Evolutionary conservation across 1,284 basidiomycete species (phyloP).

Genomic region (Rhodotorula sp.): DNA sequence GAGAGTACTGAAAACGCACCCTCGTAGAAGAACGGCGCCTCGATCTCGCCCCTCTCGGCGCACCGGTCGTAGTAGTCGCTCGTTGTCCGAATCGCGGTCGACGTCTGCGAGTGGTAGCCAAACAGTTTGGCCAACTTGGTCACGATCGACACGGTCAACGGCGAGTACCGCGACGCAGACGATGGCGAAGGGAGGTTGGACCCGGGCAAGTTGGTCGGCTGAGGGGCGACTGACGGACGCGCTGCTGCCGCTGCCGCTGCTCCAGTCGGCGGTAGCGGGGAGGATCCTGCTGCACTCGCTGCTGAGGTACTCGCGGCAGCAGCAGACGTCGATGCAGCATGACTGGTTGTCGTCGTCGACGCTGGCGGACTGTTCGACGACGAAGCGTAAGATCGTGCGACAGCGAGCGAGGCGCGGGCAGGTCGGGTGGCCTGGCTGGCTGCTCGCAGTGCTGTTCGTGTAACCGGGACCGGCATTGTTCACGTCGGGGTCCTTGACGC

Average conservation of each 20-base stretch:
- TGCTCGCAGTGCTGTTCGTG: slow-evolving; percentile 10
- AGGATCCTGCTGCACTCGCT: background rate
- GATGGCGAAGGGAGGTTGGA: slow-evolving; percentile 27
- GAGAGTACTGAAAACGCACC: slow-evolving; percentile 20
- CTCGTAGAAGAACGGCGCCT: slow-evolving; percentile 53
- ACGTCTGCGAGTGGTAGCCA: slow-evolving; percentile 56
- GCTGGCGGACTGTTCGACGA: slow-evolving; percentile 2
- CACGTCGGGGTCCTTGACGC: background rate
- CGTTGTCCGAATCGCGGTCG: slow-evolving; percentile 56
- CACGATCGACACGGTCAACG: slow-evolving; percentile 39
- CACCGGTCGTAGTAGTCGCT: slow-evolving; percentile 57
- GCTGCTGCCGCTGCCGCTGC: background rate
- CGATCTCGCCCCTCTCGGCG: slow-evolving; percentile 53
- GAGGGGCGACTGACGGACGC: slow-evolving; percentile 22
- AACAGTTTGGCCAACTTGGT: slow-evolving; percentile 53
- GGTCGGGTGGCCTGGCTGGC: background rate
- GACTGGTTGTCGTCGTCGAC: background rate
- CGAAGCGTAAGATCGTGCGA: slow-evolving; percentile 2
- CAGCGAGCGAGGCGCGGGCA: background rate
- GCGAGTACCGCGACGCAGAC: slow-evolving; percentile 34
- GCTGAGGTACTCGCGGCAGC: background rate
- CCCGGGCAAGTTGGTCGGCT: slow-evolving; percentile 39
- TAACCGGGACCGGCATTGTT: background rate
- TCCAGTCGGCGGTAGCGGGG: background rate
- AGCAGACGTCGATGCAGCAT: background rate